Evolutionary conservation across 2,329 filamentous ascomycete genomes (phyloP), one percentile per base, ranked within the genome.

Genomic region (Colletotrichum liriopes): DNA sequence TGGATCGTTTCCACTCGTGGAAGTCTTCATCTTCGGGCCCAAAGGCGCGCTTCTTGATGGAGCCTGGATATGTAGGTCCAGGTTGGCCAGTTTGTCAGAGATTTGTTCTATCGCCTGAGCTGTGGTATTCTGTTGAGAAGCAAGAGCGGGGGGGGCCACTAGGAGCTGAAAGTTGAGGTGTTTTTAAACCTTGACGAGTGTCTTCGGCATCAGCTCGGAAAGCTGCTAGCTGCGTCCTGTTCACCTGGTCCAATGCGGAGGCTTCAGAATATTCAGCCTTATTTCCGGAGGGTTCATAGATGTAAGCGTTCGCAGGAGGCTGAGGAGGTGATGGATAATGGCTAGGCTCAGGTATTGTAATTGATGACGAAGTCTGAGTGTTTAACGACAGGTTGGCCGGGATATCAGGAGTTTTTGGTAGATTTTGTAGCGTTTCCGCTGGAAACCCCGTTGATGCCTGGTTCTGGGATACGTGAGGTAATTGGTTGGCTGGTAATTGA

Each of bases 1-100:
- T 18, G 4, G 67, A 32, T 11, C 63, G 43, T 47, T 47, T 67
- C 55, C 64, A 71, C 6, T 66, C 67, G 12, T 67, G 63, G 11
- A 61, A 55, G 5, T 39, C 64, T 23, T 60, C 45, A 26, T 62
- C 56, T 23, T 59, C 67, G 32, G 35, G 23, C 55, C 20, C 8
- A 32, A n/a, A 29, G 26, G 9, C 2, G 1, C 1, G 2, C 12
- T 14, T 5, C 37, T 26, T 0, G 18, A 18, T 4, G 63, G 18
- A n/a, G 12, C n/a, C 16, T 29, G 3, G 29, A 29, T 20, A 5
- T 45, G 9, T 5, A 65, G 12, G 41, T 8, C 39, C 7, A 58
- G 32, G 12, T 4, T 35, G 14, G 16, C 16, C 26, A 65, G 0
- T 8, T 2, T 20, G 6, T 11, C 18, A 2, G 35, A 51, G 8